Base-by-base conservation (phyloP, 78 protist species). In the Blattamonas nauphoetae region DNA sequence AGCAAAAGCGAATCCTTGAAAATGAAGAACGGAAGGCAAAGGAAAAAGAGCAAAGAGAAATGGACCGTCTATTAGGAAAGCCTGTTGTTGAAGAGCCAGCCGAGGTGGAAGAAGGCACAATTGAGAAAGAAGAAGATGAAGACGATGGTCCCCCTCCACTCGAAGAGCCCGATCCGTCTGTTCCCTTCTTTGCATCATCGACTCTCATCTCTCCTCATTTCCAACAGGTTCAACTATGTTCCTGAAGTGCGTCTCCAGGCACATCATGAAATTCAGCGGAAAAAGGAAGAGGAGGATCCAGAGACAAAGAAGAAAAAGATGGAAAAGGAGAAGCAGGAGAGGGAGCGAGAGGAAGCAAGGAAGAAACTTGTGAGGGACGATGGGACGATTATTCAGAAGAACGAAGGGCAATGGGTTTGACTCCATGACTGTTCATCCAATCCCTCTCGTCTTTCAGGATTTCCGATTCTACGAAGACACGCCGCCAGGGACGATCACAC, bases 401-500 rank as follows among this genome's bases (percentile, higher is more conserved):
- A 55, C 21, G 71, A 55, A 55, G 71, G 71, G 38, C 38, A 21
- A 55, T 55, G 71, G 71, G 71, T 55, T 11, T n/a, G n/a, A n/a
- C n/a, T n/a, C n/a, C 21, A 55, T 55, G 11, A 11, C 11, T 55
- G 11, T 55, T 55, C 21, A 11, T 29, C 21, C 21, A 11, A 55
- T 55, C 11, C 21, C 11, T 55, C 11, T 55, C 21, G 11, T 55
- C 21, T 21, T 55, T 55, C 71, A 55, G 71, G 38, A 11, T 21
- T 55, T 55, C 71, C 71, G 71, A 11, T 55, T 55, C 21, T 55
- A 55, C 21, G 71, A 55, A 21, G 21, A 55, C 21, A 29, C 71
- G 11, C 71, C 71, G 71, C 71, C 71, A 29, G 71, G 71, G 21
- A 55, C 71, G 71, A 55, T 55, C 71, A 55, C 71, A 55, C 86